A percentile compares a stretch with the other conserved stretches of the same genome.
Evolutionary conservation across 768 basidiomycete species (phyloP).

Genomic region (Exidia glandulosa): DNA sequence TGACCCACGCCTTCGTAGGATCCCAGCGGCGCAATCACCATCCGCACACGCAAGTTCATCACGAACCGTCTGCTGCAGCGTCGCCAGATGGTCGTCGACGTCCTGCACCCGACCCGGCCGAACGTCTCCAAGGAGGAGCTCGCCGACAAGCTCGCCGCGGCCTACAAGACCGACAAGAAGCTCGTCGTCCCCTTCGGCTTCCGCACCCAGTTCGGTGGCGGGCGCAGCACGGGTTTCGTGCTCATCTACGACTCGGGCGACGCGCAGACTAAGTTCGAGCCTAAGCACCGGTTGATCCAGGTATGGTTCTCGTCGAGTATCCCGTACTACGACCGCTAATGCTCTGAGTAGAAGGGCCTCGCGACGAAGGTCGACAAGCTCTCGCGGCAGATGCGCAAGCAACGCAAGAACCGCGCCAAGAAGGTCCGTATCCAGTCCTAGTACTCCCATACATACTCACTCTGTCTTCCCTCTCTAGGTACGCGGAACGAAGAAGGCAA

Average conservation of each 20-base stretch:
- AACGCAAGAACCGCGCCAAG: conserved; percentile 99
- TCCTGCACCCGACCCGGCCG: conserved; percentile 89
- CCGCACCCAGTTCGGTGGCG: conserved; percentile 95
- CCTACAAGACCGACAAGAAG: conserved; percentile 89
- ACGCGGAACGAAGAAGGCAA: conserved; percentile 91
- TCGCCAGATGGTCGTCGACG: conserved; percentile 90
- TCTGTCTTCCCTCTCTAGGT: conserved; percentile 36
- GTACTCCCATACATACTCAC: conserved; percentile 7
- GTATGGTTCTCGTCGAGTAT: conserved; percentile 38
- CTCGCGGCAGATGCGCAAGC: conserved; percentile 96
- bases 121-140: conserved; percentile 91
- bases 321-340: not conserved
- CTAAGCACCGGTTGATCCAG: conserved; percentile 86
- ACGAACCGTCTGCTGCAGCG: conserved; percentile 95
- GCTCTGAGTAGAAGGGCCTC: conserved; percentile 46
- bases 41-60: conserved; percentile 98
- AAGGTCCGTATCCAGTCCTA: conserved; percentile 48
- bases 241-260: conserved; percentile 95
- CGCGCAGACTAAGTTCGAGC: conserved; percentile 94
- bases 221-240: conserved; percentile 92
- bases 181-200: conserved; percentile 93
- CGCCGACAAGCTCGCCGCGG: conserved; percentile 76
- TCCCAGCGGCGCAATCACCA: conserved; percentile 49
- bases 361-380: conserved; percentile 73
- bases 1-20: not conserved